A percentile compares a stretch with the other conserved stretches of the same genome.
Evolutionary conservation across 805 yeast species (phyloP).

Genomic region (Candida rishiriensis): DNA sequence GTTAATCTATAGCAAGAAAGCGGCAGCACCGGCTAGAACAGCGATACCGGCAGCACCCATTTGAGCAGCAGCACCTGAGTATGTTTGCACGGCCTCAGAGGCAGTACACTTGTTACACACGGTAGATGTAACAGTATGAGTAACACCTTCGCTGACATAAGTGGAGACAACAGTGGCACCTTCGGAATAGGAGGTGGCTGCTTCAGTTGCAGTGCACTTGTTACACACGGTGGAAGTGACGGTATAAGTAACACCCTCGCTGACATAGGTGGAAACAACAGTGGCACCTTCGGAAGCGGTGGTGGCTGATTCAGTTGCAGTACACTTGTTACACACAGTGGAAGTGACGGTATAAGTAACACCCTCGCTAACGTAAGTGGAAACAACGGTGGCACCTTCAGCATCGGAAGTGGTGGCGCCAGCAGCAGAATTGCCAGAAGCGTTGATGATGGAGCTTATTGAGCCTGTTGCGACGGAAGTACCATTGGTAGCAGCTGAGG

Average conservation of each 20-base stretch:
- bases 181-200: conserved; percentile 2
- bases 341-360: not conserved
- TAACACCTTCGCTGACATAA: too few relatives aligned
- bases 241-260: not conserved
- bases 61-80: conserved; percentile 20
- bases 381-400: not conserved
- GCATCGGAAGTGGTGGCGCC: not conserved
- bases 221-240: not conserved
- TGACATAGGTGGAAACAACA: not conserved
- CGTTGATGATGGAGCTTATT: too few relatives aligned
- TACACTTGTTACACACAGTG: not conserved
- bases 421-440: too few relatives aligned
- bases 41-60: conserved; percentile 22
- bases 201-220: not conserved
- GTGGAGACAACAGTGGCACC: not conserved
- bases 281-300: conserved; percentile 1
- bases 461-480: not conserved
- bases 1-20: conserved; percentile 18
- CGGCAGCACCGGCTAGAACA: conserved; percentile 23
- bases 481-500: not conserved
- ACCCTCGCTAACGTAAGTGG: not conserved
- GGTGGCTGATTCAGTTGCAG: conserved; percentile 1
- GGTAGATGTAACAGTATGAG: conserved; percentile 1
- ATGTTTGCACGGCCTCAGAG: conserved; percentile 4
- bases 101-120: conserved; percentile 1